phyloP scores from a whole-genome alignment of 371 early-diverging fungal species.

The Haplosporangium sp. region DNA sequence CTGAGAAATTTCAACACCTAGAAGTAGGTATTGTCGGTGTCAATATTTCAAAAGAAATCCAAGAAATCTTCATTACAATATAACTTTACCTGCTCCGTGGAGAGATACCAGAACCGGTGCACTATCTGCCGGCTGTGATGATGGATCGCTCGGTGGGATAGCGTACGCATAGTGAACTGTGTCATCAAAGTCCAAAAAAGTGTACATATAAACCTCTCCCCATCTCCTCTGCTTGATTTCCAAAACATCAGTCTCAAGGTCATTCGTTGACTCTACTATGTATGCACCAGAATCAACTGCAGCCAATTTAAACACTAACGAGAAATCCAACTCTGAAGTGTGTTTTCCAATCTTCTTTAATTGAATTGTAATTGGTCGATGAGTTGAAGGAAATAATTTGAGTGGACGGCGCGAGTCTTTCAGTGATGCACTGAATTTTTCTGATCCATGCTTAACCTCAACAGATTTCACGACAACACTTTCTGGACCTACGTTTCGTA shows the following conservation, averaged over 20 bases:
- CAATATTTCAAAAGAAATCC: background rate
- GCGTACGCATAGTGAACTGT: conserved; percentile 74
- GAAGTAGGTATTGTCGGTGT: background rate
- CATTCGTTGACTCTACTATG: background rate
- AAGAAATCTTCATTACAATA: background rate
- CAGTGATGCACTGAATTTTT: conserved; percentile 11
- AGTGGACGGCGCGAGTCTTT: background rate
- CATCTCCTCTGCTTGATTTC: conserved; percentile 20
- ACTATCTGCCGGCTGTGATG: conserved; percentile 28
- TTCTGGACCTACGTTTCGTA: conserved; percentile 43
- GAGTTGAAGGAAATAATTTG: conserved; percentile 21
- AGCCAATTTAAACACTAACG: conserved; percentile 43
- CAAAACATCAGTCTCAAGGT: conserved; percentile 17
- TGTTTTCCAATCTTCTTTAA: background rate
- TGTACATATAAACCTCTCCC: conserved; percentile 66
- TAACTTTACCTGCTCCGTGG: conserved; percentile 72
- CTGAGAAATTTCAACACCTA: conserved; percentile 34
- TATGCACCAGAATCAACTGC: conserved; percentile 17
- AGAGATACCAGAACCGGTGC: conserved; percentile 73
- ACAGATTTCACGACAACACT: conserved; percentile 24
- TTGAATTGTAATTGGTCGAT: conserved; percentile 30
- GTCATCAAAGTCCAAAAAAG: conserved; percentile 74
- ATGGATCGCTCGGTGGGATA: conserved; percentile 59
- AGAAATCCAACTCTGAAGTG: conserved; percentile 4
- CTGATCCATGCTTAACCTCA: conserved; percentile 11